Conservation (phyloP, 148 eudicot genomes). For the Heliosperma pusillum region DNA sequence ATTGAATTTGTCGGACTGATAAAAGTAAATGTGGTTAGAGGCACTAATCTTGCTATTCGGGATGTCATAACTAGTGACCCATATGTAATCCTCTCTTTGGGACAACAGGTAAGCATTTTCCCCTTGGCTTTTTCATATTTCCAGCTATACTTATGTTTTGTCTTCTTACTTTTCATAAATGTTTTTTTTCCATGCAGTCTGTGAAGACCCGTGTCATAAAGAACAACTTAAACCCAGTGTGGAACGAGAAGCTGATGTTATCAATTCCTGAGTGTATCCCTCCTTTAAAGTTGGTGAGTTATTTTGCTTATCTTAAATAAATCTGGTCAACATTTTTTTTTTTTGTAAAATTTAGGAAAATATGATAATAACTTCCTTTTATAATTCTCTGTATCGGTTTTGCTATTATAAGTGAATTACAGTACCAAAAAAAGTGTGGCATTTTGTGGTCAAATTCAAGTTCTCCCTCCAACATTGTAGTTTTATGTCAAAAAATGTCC, state of each 20-base stretch:
- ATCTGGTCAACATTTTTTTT: background rate
- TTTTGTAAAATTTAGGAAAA: too few species aligned
- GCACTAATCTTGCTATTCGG: slow-evolving; percentile 84
- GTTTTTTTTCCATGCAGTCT: slow-evolving; percentile 52
- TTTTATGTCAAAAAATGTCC: too few species aligned
- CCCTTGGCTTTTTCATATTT: background rate
- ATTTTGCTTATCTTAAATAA: background rate
- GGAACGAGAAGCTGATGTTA: slow-evolving; percentile 93
- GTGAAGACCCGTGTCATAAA: slow-evolving; percentile 87
- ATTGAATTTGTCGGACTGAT: slow-evolving; percentile 88
- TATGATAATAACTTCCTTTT: too few species aligned
- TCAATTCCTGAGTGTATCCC: slow-evolving; percentile 84
- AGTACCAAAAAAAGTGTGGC: too few species aligned
- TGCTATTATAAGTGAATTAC: too few species aligned
- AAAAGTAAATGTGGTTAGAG: slow-evolving; percentile 77
- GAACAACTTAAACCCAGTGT: slow-evolving; percentile 87
- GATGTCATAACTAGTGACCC: slow-evolving; percentile 93
- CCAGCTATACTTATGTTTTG: background rate
- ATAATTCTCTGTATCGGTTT: background rate
- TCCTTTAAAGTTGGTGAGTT: slow-evolving; percentile 76
- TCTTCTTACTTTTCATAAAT: background rate
- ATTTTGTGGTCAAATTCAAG: too few species aligned
- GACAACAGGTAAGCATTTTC: slow-evolving; percentile 70
- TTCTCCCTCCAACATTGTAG: too few species aligned
- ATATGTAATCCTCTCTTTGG: slow-evolving; percentile 78